phyloP scores from a whole-genome alignment of 78 protist species.

The Cavenderia fasciculata region DNA sequence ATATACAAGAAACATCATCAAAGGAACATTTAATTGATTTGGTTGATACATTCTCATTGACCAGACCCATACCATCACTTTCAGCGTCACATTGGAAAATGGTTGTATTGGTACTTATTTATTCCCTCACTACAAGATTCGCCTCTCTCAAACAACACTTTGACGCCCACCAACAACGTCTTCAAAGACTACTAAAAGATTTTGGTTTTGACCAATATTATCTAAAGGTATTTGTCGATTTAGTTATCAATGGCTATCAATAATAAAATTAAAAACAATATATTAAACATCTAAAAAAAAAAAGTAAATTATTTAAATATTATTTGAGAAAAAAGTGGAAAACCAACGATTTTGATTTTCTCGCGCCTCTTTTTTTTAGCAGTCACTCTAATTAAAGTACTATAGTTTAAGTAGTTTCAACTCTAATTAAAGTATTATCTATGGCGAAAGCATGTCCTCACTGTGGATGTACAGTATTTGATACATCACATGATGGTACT shows the following conservation, averaged over 20 bases:
- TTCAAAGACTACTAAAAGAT: not conserved
- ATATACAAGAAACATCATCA: not conserved
- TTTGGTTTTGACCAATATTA: slow-evolving; percentile 38
- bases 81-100: slow-evolving; percentile 48
- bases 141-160: not conserved
- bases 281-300: not conserved
- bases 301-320: not conserved
- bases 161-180: not conserved
- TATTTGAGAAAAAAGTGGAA: not conserved
- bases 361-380: not conserved
- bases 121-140: not conserved
- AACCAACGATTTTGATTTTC: not conserved
- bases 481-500: slow-evolving; percentile 5
- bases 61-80: slow-evolving; percentile 53
- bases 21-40: not conserved
- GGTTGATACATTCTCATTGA: slow-evolving; percentile 44
- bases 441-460: not conserved
- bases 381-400: not conserved
- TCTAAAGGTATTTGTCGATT: slow-evolving; percentile 64
- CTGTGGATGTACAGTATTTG: not conserved
- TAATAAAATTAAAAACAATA: not conserved
- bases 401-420: not conserved
- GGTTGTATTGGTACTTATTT: slow-evolving; percentile 32
- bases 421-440: not conserved
- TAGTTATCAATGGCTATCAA: slow-evolving; percentile 30